Evolutionary conservation across 2,329 filamentous ascomycete species (phyloP).

Genomic region (Endocalyx cinctus): DNA sequence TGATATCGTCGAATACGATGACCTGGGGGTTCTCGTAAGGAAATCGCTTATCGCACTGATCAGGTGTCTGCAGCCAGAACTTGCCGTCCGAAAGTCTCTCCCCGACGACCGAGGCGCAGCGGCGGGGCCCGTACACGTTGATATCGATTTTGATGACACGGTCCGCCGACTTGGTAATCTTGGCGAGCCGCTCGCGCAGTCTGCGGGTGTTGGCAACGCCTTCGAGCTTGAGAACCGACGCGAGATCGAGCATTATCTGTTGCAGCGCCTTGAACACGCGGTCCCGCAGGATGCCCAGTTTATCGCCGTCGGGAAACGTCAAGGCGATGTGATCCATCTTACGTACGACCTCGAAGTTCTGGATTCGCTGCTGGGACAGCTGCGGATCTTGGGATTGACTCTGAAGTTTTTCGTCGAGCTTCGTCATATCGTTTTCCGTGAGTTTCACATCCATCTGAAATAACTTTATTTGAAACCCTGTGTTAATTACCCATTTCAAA

Average conservation of each 20-base stretch:
- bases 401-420: conserved; percentile 12
- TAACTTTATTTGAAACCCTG: too few relatives aligned
- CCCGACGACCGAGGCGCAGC: conserved; percentile 17
- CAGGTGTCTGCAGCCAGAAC: conserved; percentile 31
- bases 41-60: conserved; percentile 13
- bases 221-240: conserved; percentile 15
- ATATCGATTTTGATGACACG: conserved; percentile 29
- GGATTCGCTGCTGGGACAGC: conserved; percentile 3
- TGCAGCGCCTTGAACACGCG: conserved; percentile 14
- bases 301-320: conserved; percentile 14
- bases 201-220: conserved; percentile 11
- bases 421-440: conserved; percentile 15
- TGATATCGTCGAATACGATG: conserved; percentile 17
- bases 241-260: conserved; percentile 10
- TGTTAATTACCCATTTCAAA: too few relatives aligned
- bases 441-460: conserved; percentile 21
- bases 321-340: conserved; percentile 17
- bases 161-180: conserved; percentile 20
- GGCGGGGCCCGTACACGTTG: conserved; percentile 31
- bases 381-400: conserved; percentile 5
- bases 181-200: conserved; percentile 20
- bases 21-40: conserved; percentile 29
- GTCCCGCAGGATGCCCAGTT: conserved; percentile 20
- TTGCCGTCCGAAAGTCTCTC: conserved; percentile 22
- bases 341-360: conserved; percentile 15